Evolutionary conservation across 805 yeast species (phyloP).

Genomic region (Debaryomyces maramus): DNA sequence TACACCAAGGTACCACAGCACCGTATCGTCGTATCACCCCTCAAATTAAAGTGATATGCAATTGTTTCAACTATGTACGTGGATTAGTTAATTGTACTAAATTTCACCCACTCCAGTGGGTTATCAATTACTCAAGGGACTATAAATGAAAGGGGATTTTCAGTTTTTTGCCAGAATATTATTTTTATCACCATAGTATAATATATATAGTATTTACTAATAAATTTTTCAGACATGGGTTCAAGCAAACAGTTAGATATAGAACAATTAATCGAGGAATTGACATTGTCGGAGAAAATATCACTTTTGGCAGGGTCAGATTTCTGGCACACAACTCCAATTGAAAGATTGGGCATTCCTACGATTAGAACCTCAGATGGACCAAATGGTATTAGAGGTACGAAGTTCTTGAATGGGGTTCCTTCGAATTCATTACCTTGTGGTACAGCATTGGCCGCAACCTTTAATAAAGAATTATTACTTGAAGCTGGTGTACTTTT

Average conservation of each 20-base stretch:
- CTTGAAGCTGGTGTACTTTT: constrained; percentile 50
- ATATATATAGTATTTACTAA: too few relatives aligned
- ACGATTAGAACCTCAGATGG: constrained; percentile 55
- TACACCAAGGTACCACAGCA: too few relatives aligned
- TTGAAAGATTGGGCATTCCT: constrained; percentile 45
- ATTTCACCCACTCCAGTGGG: too few relatives aligned
- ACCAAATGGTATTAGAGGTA: constrained; percentile 65
- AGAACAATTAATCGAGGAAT: constrained; percentile 27
- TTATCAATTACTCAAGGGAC: too few relatives aligned
- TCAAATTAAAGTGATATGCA: too few relatives aligned
- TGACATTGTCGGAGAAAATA: constrained; percentile 36
- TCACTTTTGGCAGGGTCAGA: constrained; percentile 42
- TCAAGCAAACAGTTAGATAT: constrained; percentile 26
- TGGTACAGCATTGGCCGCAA: constrained; percentile 60
- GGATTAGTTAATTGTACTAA: too few relatives aligned
- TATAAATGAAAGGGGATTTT: too few relatives aligned
- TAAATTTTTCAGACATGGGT: too few relatives aligned
- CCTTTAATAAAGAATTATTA: constrained; percentile 53
- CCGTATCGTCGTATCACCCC: too few relatives aligned
- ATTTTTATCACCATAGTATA: too few relatives aligned
- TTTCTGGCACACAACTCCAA: constrained; percentile 51
- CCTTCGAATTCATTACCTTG: constrained; percentile 62
- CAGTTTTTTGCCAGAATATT: too few relatives aligned
- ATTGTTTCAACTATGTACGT: too few relatives aligned
- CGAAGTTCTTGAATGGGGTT: constrained; percentile 49